Percentiles rank a stretch among this genome's conserved stretches.
These are phyloP conservation scores for Plicaturopsis crispa DNA, from an alignment of 768 basidiomycete genomes.

Conservation along the genomic window DNA sequence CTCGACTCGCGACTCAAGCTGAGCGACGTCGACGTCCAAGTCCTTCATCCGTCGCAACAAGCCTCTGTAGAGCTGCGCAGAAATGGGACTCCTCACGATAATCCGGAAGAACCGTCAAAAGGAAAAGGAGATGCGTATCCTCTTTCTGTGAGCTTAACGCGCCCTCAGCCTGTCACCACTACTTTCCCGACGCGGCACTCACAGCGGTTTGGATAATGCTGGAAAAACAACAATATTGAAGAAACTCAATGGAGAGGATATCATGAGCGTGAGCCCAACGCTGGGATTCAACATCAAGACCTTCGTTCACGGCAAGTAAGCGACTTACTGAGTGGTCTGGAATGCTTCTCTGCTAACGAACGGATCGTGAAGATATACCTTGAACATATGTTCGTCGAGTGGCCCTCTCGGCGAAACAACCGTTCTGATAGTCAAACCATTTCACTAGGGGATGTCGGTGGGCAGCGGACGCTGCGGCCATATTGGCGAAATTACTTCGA, in stretches of 20 bases:
- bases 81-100: conserved; percentile 94
- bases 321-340: no score
- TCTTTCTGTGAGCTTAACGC: conserved; percentile 85
- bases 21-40: no score
- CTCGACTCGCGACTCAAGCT: no score
- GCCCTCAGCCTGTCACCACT: no score
- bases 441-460: conserved; percentile 92
- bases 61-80: no score
- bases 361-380: conserved; percentile 68
- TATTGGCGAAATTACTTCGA: conserved; percentile 99
- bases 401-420: background rate
- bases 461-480: conserved; percentile 89
- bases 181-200: no score
- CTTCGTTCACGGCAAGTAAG: conserved; percentile 82
- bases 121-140: conserved; percentile 92
- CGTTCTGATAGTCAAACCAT: conserved; percentile 1
- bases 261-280: conserved; percentile 82
- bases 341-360: no score
- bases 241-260: conserved; percentile 90
- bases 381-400: conserved; percentile 65
- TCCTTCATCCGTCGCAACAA: no score
- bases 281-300: conserved; percentile 99
- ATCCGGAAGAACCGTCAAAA: conserved; percentile 95
- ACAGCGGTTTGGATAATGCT: conserved; percentile 93
- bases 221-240: conserved; percentile 98